These are phyloP conservation scores for Aspergillus phoenicis DNA, from an alignment of 2,329 filamentous ascomycete genomes.

Conservation along the genomic window DNA sequence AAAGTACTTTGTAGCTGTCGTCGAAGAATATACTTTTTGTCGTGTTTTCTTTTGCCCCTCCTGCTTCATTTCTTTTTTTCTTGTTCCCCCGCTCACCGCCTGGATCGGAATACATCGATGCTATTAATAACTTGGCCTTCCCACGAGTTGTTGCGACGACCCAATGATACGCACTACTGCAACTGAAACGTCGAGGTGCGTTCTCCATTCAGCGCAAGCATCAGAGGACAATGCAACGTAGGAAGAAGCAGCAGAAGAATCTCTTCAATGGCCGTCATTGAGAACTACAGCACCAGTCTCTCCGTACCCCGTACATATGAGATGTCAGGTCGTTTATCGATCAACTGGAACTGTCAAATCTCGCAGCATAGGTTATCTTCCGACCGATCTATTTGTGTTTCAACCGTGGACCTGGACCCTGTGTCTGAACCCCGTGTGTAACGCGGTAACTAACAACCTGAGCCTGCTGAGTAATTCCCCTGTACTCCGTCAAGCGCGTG, in stretches of 20 bases:
- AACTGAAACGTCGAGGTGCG: background rate
- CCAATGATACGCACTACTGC: background rate
- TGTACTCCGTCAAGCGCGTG: background rate
- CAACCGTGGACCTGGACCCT: constrained; percentile 5
- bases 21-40: no score
- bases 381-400: constrained; percentile 1
- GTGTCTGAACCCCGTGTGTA: background rate
- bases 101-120: background rate
- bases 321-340: constrained; percentile 2
- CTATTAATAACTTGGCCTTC: background rate
- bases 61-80: background rate
- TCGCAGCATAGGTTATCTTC: background rate
- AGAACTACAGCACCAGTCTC: background rate
- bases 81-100: background rate
- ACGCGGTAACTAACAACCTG: background rate
- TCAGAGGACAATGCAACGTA: background rate
- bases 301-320: background rate
- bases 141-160: background rate
- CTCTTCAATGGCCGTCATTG: background rate
- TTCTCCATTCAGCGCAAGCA: background rate
- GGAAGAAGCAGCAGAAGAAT: background rate
- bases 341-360: constrained; percentile 2
- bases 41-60: background rate
- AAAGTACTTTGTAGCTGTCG: no score
- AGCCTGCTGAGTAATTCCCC: background rate